phyloP scores from a whole-genome alignment of 179 eudicot species.

The Vitellaria paradoxa region DNA sequence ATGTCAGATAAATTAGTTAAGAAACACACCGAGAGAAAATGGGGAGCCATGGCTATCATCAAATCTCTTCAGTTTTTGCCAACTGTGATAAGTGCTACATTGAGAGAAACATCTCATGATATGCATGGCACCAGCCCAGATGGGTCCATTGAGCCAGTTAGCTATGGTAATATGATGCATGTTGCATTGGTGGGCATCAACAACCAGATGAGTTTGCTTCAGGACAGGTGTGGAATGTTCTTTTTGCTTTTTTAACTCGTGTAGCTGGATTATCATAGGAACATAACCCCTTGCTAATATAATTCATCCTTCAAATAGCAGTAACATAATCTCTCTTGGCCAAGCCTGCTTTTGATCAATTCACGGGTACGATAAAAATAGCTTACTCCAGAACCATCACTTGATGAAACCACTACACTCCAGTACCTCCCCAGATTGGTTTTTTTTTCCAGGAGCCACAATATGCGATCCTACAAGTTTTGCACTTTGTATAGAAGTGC shows the following conservation, averaged over 20 bases:
- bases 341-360: neutral
- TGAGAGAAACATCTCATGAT: constrained; percentile 69
- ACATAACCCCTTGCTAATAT: neutral
- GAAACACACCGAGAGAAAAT: constrained; percentile 68
- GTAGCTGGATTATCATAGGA: neutral
- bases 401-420: neutral
- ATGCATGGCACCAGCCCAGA: constrained; percentile 28
- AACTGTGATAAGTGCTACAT: constrained; percentile 66
- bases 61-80: constrained; percentile 86
- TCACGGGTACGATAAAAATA: neutral
- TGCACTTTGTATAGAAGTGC: neutral
- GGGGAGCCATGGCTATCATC: constrained; percentile 99
- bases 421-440: neutral
- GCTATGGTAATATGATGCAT: constrained; percentile 87
- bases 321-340: neutral
- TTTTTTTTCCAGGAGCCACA: neutral
- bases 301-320: neutral
- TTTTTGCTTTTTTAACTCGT: neutral
- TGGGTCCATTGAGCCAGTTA: constrained; percentile 36
- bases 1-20: constrained; percentile 42
- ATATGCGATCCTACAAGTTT: neutral
- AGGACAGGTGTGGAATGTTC: constrained; percentile 70
- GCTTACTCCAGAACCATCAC: constrained; percentile 8
- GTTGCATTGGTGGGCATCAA: constrained; percentile 89
- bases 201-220: constrained; percentile 95